Evolutionary conservation across 1,284 basidiomycete species (phyloP).

Genomic region (Moesziomyces globuligerus): DNA sequence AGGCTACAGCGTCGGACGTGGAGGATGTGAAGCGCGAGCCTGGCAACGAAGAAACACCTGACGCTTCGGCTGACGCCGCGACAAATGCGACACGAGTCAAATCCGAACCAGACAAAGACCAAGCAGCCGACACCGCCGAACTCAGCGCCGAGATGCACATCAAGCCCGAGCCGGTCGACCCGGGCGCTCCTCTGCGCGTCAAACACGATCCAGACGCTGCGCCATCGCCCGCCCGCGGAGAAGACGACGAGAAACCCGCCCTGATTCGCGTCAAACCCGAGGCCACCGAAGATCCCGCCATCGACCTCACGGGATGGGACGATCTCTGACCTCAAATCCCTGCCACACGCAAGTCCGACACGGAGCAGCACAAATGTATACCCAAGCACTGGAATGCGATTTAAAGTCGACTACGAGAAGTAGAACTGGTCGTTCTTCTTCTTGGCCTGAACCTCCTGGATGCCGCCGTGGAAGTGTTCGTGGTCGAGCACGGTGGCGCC

Average conservation of each 20-base stretch:
- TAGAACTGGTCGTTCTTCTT: constrained; percentile 67
- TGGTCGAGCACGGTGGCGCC: constrained; percentile 75
- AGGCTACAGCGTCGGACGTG: background rate
- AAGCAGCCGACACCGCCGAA: background rate
- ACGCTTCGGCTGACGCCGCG: background rate
- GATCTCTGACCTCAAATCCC: constrained; percentile 16
- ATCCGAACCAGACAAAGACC: too few relatives aligned
- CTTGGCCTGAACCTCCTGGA: constrained; percentile 67
- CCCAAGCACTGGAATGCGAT: background rate
- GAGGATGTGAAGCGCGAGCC: background rate
- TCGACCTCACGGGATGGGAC: constrained; percentile 43
- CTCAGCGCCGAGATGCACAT: background rate
- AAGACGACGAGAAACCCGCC: constrained; percentile 1
- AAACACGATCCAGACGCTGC: constrained; percentile 9
- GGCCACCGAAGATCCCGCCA: background rate
- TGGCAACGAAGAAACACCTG: too few relatives aligned
- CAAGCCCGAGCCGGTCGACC: constrained; percentile 12
- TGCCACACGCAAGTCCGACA: background rate
- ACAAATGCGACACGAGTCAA: background rate
- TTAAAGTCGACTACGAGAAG: constrained; percentile 32
- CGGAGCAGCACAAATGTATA: background rate
- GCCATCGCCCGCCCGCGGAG: background rate
- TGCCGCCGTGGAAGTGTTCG: constrained; percentile 67
- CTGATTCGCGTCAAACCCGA: constrained; percentile 19
- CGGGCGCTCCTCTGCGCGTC: constrained; percentile 2